Base-by-base conservation (phyloP, 371 early-diverging fungal genomes). In the Mucor ambiguus region DNA sequence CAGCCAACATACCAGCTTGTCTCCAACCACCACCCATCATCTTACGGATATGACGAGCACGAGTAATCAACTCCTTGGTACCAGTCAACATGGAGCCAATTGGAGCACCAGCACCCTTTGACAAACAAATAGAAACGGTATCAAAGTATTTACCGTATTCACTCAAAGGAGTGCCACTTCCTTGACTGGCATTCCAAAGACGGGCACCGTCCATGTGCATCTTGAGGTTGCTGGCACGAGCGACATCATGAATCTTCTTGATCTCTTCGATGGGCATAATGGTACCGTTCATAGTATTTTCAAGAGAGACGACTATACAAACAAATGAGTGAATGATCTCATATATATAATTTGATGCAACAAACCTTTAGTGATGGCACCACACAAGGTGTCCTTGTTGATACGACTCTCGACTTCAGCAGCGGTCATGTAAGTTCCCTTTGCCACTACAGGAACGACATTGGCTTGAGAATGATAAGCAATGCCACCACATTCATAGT, bases 21-120 rank as follows among this genome's bases (percentile, higher is more conserved):
- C 95, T 83, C 96, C 93, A 93, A n/a, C 93, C 96, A 58, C 96
- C 97, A 54, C 97, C 97, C 78, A 92, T 92, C 67, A 94, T 64
- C 73, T 96, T 93, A 48, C 97, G 84, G 64, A 93, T 87, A 68
- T 94, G 94, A 12, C 90, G 79, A 4, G 96, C 96, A 59, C 84
- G 87, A 46, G 84, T 85, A 52, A 96, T 91, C 32, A 88, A 75
- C 12, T 75, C 72, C 16, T 77, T 63, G 11, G 75, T 61, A 26
- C 87, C 95, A 6, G 93, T 89, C 29, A 97, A 70, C 12, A 95
- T 82, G 24, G 94, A 92, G 0, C 97, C 97, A 43, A 97, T 87
- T 7, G 97, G 97, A 9, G 96, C 95, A 29, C 97, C 96, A 12
- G 79, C 82, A 54, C 92, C 91, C 67, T 97, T 97, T 10, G 95